Evolutionary conservation across 768 basidiomycete genomes (phyloP).

Genomic region (Pulveroboletus sp.): DNA sequence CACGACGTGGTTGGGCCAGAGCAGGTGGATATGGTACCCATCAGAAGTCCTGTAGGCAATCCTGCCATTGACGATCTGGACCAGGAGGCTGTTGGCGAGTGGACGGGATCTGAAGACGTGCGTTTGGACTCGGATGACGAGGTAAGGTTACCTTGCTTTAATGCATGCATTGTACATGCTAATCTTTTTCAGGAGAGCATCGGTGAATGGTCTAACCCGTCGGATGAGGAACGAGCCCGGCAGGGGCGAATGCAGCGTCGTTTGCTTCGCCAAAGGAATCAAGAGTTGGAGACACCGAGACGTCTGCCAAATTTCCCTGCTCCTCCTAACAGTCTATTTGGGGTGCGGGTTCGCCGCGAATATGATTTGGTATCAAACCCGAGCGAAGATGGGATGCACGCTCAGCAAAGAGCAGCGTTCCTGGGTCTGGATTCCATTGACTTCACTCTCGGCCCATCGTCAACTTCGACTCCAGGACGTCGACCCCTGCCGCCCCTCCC

Average conservation of each 20-base stretch:
- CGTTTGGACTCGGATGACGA: slow-evolving; percentile 63
- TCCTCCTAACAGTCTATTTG: slow-evolving; percentile 56
- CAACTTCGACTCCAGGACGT: slow-evolving; percentile 39
- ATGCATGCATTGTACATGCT: slow-evolving; percentile 3
- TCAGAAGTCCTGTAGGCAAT: slow-evolving; percentile 31
- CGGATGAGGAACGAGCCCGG: slow-evolving; percentile 83
- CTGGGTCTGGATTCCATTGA: slow-evolving; percentile 41
- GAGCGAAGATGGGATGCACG: slow-evolving; percentile 64
- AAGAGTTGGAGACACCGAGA: slow-evolving; percentile 61
- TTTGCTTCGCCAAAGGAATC: slow-evolving; percentile 44
- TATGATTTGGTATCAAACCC: slow-evolving; percentile 85
- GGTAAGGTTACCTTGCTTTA: slow-evolving; percentile 38
- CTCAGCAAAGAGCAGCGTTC: slow-evolving; percentile 39
- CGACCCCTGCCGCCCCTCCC: slow-evolving; percentile 59
- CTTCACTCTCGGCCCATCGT: slow-evolving; percentile 46
- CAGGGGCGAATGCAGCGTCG: slow-evolving; percentile 64
- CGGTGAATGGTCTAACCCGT: slow-evolving; percentile 89
- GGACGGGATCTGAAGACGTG: slow-evolving; percentile 82
- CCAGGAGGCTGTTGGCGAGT: slow-evolving; percentile 54
- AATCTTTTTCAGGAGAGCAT: slow-evolving; percentile 55
- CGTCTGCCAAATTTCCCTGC: slow-evolving; percentile 78
- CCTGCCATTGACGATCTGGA: slow-evolving; percentile 36
- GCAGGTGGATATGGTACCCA: slow-evolving; percentile 29
- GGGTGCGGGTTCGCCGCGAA: slow-evolving; percentile 41
- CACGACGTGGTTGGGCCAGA: slow-evolving; percentile 32